Conservation (phyloP, 805 yeast genomes). For the Scheffersomyces stipitis region DNA sequence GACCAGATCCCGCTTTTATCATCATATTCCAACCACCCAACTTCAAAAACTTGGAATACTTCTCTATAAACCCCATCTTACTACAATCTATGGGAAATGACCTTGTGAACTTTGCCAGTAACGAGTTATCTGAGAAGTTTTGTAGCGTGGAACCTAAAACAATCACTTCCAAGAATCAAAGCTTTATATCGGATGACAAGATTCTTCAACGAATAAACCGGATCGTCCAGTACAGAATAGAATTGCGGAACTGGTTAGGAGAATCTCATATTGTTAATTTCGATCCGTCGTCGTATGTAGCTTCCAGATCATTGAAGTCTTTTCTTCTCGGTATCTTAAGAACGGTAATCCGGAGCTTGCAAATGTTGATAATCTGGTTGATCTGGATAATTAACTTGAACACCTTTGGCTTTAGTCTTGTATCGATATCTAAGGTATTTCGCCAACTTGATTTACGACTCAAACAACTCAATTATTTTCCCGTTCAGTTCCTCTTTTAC, state of each 20-base stretch:
- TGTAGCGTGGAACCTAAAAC: conserved; percentile 7
- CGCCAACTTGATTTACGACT: conserved; percentile 78
- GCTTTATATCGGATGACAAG: conserved; percentile 26
- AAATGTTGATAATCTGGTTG: conserved; percentile 11
- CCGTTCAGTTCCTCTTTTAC: conserved; percentile 69
- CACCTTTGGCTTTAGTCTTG: conserved; percentile 22
- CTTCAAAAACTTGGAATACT: conserved; percentile 70
- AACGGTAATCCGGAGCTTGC: conserved; percentile 21
- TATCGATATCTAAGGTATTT: conserved; percentile 58
- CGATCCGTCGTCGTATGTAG: background rate
- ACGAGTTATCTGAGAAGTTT: conserved; percentile 24
- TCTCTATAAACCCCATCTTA: conserved; percentile 69
- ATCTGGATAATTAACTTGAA: conserved; percentile 29
- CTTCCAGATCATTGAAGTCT: conserved; percentile 7
- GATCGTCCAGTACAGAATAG: conserved; percentile 19
- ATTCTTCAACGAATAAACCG: conserved; percentile 35
- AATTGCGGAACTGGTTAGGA: conserved; percentile 1
- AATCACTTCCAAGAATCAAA: conserved; percentile 11
- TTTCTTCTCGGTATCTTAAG: conserved; percentile 21
- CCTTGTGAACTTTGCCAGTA: conserved; percentile 1
- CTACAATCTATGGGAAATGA: conserved; percentile 48
- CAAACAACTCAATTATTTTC: conserved; percentile 75
- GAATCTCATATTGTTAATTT: background rate
- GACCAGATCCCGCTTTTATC: too few species aligned
- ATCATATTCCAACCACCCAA: conserved; percentile 71